Evolutionary conservation across 139 green algal genomes (phyloP).

Genomic region (Choricystis sp.): DNA sequence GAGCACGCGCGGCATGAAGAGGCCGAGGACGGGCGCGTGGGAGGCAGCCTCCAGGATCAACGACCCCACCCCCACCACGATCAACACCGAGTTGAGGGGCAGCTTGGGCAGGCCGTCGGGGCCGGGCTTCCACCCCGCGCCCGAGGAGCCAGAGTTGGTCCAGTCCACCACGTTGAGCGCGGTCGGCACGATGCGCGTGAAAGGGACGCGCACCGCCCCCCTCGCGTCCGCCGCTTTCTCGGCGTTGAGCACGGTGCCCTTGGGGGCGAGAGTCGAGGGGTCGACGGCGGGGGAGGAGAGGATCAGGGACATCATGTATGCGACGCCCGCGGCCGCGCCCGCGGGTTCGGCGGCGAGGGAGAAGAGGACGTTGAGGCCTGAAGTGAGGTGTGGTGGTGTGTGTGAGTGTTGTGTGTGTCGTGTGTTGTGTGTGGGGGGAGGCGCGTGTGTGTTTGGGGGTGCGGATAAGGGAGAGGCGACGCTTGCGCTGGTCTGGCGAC

Average conservation of each 20-base stretch:
- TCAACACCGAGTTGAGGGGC: constrained; percentile 44
- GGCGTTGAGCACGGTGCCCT: constrained; percentile 42
- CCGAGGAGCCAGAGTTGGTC: constrained; percentile 30
- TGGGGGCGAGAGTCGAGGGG: constrained; percentile 43
- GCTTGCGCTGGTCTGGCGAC: no score
- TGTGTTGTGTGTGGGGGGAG: neutral
- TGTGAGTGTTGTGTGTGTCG: neutral
- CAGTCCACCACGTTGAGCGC: constrained; percentile 37
- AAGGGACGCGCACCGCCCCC: constrained; percentile 37
- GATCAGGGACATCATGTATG: constrained; percentile 54
- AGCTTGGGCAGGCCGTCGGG: constrained; percentile 41
- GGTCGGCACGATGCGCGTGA: constrained; percentile 43
- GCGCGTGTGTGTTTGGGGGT: neutral
- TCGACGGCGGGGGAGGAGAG: constrained; percentile 33
- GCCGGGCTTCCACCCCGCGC: constrained; percentile 36
- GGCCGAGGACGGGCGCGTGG: constrained; percentile 38
- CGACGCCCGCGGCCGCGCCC: constrained; percentile 39
- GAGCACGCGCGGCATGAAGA: constrained; percentile 49
- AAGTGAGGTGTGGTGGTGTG: no score
- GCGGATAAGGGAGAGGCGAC: neutral
- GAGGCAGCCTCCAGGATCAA: constrained; percentile 42
- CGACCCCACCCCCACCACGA: constrained; percentile 42
- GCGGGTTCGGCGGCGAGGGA: constrained; percentile 31
- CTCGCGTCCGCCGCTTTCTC: constrained; percentile 40
- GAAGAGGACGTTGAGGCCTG: constrained; percentile 34